Percentiles rank a stretch among this genome's conserved stretches.
These are phyloP conservation scores for Globisporangium perplexum DNA, from an alignment of 352 stramenopile genomes.

Conservation along the genomic window DNA sequence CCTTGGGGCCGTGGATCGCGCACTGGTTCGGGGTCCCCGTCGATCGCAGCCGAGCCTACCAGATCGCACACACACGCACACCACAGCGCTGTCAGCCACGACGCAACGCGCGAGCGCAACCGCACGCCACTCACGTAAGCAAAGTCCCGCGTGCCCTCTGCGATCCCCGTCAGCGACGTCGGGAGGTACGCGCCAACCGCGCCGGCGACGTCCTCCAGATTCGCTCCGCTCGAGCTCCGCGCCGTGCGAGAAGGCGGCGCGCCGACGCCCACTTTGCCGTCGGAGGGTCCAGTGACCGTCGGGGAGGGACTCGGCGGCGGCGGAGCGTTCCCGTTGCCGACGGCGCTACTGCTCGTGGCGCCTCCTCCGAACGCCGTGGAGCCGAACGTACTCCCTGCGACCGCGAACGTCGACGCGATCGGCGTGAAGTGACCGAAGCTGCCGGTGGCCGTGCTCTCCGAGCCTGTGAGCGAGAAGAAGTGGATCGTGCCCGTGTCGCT, in stretches of 20 bases:
- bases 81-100: background rate
- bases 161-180: slow-evolving; percentile 70
- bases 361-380: slow-evolving; percentile 37
- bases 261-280: slow-evolving; percentile 3
- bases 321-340: slow-evolving; percentile 2
- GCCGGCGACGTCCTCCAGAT: slow-evolving; percentile 63
- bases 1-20: slow-evolving; percentile 69
- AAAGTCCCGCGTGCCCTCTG: slow-evolving; percentile 84
- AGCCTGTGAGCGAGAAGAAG: slow-evolving; percentile 89
- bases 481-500: slow-evolving; percentile 97
- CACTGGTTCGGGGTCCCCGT: slow-evolving; percentile 70
- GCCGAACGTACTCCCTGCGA: slow-evolving; percentile 52
- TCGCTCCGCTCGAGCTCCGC: slow-evolving; percentile 33
- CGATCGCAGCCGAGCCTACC: slow-evolving; percentile 61
- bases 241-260: slow-evolving; percentile 14
- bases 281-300: background rate
- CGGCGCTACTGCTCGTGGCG: slow-evolving; percentile 7
- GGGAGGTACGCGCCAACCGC: slow-evolving; percentile 72
- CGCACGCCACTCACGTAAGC: slow-evolving; percentile 49
- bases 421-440: slow-evolving; percentile 78
- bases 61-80: slow-evolving; percentile 6
- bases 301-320: slow-evolving; percentile 3
- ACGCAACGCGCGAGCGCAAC: background rate
- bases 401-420: slow-evolving; percentile 67
- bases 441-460: slow-evolving; percentile 63